Percentiles rank a stretch among this genome's conserved stretches.
phyloP scores from a whole-genome alignment of 225 moss, liverwort and hornwort genomes.

The Marchantia polymorpha region DNA sequence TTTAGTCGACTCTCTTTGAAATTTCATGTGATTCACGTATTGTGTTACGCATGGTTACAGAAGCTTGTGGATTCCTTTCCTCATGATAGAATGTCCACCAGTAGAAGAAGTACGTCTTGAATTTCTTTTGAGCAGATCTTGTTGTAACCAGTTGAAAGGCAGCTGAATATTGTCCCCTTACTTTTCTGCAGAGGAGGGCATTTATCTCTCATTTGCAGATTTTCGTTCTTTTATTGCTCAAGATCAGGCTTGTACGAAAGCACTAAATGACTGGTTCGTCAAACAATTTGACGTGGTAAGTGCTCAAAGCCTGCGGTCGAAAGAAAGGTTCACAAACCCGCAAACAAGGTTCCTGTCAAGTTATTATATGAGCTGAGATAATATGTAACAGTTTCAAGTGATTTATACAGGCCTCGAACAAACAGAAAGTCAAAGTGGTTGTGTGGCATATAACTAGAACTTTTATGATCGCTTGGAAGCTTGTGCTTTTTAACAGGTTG shows the following conservation, averaged over 20 bases:
- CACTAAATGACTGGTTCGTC: constrained; percentile 82
- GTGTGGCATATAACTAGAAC: not conserved
- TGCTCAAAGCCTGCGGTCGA: not conserved
- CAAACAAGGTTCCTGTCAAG: not conserved
- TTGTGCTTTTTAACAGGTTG: not conserved
- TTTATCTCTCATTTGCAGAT: constrained; percentile 86
- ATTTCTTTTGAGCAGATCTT: not conserved
- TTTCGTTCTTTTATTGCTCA: constrained; percentile 77
- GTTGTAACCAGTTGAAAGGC: not conserved
- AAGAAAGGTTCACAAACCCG: not conserved
- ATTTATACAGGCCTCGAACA: not conserved
- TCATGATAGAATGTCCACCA: not conserved
- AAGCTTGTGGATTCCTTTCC: not conserved
- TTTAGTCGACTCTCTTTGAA: not conserved
- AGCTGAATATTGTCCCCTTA: not conserved
- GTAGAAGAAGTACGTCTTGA: not conserved
- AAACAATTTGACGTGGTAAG: constrained; percentile 81
- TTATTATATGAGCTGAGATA: not conserved
- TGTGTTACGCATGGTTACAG: not conserved
- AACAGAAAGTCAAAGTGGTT: not conserved
- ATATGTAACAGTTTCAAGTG: not conserved
- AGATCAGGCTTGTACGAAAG: constrained; percentile 84
- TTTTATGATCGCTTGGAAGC: not conserved
- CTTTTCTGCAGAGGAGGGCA: constrained; percentile 52
- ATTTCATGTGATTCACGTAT: not conserved